Evolutionary conservation across 2,329 filamentous ascomycete genomes (phyloP).

Genomic region (Neonectria hederae): DNA sequence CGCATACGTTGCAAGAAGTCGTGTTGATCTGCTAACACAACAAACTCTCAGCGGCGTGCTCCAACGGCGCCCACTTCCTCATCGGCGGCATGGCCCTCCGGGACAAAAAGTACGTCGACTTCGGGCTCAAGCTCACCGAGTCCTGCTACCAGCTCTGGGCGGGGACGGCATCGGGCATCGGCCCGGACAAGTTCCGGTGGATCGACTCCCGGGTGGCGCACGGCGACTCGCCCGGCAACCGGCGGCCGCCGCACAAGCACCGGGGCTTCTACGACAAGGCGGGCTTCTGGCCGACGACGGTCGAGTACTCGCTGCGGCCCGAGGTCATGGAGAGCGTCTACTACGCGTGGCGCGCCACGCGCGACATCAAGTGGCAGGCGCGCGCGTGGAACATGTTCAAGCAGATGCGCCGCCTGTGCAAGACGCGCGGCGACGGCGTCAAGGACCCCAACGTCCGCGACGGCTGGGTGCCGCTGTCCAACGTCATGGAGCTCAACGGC

Average conservation of each 20-base stretch:
- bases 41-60: background rate
- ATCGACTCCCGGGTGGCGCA: background rate
- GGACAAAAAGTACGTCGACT: background rate
- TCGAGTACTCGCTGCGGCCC: background rate
- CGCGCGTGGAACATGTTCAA: background rate
- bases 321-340: background rate
- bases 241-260: background rate
- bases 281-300: background rate
- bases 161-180: background rate
- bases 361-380: background rate
- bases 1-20: no score
- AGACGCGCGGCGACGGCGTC: background rate
- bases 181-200: background rate
- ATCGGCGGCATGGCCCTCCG: background rate
- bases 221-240: background rate
- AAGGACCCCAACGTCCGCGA: background rate
- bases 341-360: background rate
- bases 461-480: background rate
- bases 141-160: background rate
- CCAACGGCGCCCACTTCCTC: background rate
- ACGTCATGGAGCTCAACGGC: background rate
- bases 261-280: background rate
- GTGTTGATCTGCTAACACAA: background rate
- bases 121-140: background rate
- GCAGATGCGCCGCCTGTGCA: background rate